Percentiles rank a stretch among this genome's conserved stretches.
Evolutionary conservation across 2,329 filamentous ascomycete species (phyloP).

Genomic region (Nemania bipapillata): DNA sequence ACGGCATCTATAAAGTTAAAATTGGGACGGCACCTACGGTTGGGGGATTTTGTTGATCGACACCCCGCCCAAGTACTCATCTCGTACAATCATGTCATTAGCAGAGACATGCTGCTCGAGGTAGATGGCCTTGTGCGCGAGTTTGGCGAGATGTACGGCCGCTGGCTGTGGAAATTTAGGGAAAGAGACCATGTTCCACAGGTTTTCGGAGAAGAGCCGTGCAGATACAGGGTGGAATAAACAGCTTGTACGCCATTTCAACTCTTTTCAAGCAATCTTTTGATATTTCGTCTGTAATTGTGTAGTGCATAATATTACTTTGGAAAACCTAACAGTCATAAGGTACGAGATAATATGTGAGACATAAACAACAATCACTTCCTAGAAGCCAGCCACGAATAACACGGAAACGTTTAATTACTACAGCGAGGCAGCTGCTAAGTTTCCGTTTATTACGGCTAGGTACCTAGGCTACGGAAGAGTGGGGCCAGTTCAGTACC

Average conservation of each 20-base stretch:
- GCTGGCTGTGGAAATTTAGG: slow-evolving; percentile 20
- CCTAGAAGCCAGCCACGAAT: too few relatives aligned
- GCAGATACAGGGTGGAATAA: slow-evolving; percentile 30
- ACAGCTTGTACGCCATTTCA: slow-evolving; percentile 20
- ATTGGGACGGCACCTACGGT: slow-evolving; percentile 3
- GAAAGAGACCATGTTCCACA: slow-evolving; percentile 30
- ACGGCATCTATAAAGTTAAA: slow-evolving; percentile 13
- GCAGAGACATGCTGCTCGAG: slow-evolving; percentile 11
- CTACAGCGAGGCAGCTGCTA: too few relatives aligned
- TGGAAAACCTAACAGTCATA: too few relatives aligned
- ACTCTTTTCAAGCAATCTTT: too few relatives aligned
- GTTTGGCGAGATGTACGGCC: slow-evolving; percentile 31
- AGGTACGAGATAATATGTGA: too few relatives aligned
- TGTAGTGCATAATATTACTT: too few relatives aligned
- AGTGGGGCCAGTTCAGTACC: too few relatives aligned
- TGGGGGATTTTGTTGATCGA: slow-evolving; percentile 9
- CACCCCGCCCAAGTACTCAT: slow-evolving; percentile 21
- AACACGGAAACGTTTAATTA: too few relatives aligned
- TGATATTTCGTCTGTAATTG: too few relatives aligned
- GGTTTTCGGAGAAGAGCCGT: slow-evolving; percentile 34
- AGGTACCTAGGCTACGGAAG: too few relatives aligned
- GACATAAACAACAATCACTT: too few relatives aligned
- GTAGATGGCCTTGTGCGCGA: slow-evolving; percentile 30
- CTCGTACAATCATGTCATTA: slow-evolving; percentile 9
- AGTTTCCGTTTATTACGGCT: too few relatives aligned